Base-by-base conservation (phyloP, 2,329 filamentous ascomycete species). In the Malbranchea zuffiana region DNA sequence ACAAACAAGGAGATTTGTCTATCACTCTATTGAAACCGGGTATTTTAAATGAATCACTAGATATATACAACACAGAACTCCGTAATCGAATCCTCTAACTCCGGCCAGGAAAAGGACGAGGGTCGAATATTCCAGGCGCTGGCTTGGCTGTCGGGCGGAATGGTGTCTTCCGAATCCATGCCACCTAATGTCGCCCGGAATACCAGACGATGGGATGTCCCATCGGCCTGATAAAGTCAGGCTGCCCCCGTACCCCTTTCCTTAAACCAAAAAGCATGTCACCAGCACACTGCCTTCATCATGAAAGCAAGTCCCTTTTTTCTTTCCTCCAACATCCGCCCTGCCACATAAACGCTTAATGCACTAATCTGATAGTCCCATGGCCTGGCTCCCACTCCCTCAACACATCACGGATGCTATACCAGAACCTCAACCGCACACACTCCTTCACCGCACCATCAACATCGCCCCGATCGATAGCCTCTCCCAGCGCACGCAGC, bases 391-490 rank as follows among this genome's bases (percentile, higher is more conserved):
- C 85, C 87, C 88, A 95, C 44, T 78, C 74, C 54, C 80, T 68
- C 52, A 95, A 65, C 31, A 78, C 82, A 59, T 92, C 81, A 44
- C 76, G 72, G 43, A 96, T 79, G 60, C 87, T 94, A 39, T 81
- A 72, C 88, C 88, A 95, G 65, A 95, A 96, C 57, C 85, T 69
- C 63, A 95, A 61, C 57, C 73, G 69, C 1, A 94, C 76, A 30
- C 79, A 78, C 69, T 92, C 84, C 43, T 55, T 60, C 61, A 72
- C 77, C 11, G 86, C 88, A 6, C 44, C 61, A 26, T 77, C 69
- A 25, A 82, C 54, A 53, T 88, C 74, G 32, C 80, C 81, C 6
- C 57, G 50, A 44, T 63, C 67, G 54, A 96, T 88, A 1, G 77
- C 74, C 37, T 57, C 50, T 31, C 72, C 81, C 16, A 96, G 52